These are phyloP conservation scores for Ustilago bromivora DNA, from an alignment of 1,284 basidiomycete species.

Conservation along the genomic window DNA sequence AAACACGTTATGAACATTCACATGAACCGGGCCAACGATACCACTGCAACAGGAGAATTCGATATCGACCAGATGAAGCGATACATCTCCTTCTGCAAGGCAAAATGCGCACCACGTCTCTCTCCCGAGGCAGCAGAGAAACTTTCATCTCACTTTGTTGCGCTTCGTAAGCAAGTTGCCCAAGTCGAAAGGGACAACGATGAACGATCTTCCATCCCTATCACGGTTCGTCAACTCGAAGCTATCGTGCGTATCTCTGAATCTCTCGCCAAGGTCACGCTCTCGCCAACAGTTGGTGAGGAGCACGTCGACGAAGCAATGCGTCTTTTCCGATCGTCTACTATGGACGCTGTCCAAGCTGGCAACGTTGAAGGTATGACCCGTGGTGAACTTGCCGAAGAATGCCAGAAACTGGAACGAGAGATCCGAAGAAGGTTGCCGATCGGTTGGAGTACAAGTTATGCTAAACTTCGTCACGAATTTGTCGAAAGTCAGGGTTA, in stretches of 20 bases:
- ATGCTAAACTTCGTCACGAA: constrained; percentile 91
- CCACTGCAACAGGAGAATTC: constrained; percentile 81
- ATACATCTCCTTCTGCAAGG: constrained; percentile 95
- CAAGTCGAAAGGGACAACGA: constrained; percentile 97
- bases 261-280: constrained; percentile 91
- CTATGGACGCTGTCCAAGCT: constrained; percentile 98
- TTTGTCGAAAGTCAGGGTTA: constrained; percentile 90
- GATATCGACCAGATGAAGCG: constrained; percentile 98
- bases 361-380: constrained; percentile 92
- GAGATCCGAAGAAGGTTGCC: constrained; percentile 89
- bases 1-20: constrained; percentile 99
- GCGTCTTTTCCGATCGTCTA: constrained; percentile 96
- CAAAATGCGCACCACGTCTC: constrained; percentile 93
- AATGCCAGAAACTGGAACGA: constrained; percentile 91
- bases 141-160: constrained; percentile 96
- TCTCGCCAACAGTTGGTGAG: constrained; percentile 85
- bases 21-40: constrained; percentile 84
- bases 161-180: constrained; percentile 91
- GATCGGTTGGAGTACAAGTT: constrained; percentile 96
- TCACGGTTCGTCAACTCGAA: constrained; percentile 97
- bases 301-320: constrained; percentile 99
- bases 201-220: constrained; percentile 96
- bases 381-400: constrained; percentile 90
- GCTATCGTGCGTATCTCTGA: constrained; percentile 99
- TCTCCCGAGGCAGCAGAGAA: constrained; percentile 95